phyloP scores from a whole-genome alignment of 1,284 basidiomycete genomes.

The Boletellus dicymbophilus region DNA sequence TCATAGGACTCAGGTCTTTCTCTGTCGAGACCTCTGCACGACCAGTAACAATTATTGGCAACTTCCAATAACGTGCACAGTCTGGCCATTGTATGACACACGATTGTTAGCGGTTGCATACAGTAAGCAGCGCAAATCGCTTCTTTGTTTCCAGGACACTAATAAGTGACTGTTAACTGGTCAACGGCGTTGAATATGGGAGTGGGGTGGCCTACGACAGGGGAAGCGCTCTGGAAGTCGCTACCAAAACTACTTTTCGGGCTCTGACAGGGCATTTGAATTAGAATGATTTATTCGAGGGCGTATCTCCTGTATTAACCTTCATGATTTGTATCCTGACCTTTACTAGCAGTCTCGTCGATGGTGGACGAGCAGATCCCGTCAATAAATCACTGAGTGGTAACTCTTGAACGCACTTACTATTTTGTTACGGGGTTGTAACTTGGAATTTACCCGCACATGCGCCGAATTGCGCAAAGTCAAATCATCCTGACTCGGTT shows the following conservation, averaged over 20 bases:
- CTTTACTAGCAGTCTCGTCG: not conserved
- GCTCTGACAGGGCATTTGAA: constrained; percentile 23
- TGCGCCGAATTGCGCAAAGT: too few species aligned
- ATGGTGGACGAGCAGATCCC: not conserved
- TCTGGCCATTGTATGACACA: constrained; percentile 30
- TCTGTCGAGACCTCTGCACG: too few species aligned
- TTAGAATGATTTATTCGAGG: constrained; percentile 12
- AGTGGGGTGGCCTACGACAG: constrained; percentile 29
- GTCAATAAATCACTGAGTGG: too few species aligned
- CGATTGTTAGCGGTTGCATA: constrained; percentile 29
- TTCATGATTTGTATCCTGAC: not conserved
- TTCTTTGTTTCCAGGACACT: not conserved
- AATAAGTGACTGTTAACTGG: constrained; percentile 13
- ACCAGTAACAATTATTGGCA: too few species aligned
- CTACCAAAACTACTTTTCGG: constrained; percentile 28
- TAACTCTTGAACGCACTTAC: too few species aligned
- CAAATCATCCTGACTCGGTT: too few species aligned
- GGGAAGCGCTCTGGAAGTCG: constrained; percentile 33
- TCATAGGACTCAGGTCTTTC: too few species aligned
- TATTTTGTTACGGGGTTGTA: too few species aligned
- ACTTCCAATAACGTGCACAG: too few species aligned
- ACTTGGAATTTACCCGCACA: too few species aligned
- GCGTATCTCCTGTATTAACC: not conserved
- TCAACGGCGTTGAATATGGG: constrained; percentile 32
- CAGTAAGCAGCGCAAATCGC: constrained; percentile 18